These are phyloP conservation scores for Serpula lacrymans DNA, from an alignment of 768 basidiomycete genomes.

Conservation along the genomic window DNA sequence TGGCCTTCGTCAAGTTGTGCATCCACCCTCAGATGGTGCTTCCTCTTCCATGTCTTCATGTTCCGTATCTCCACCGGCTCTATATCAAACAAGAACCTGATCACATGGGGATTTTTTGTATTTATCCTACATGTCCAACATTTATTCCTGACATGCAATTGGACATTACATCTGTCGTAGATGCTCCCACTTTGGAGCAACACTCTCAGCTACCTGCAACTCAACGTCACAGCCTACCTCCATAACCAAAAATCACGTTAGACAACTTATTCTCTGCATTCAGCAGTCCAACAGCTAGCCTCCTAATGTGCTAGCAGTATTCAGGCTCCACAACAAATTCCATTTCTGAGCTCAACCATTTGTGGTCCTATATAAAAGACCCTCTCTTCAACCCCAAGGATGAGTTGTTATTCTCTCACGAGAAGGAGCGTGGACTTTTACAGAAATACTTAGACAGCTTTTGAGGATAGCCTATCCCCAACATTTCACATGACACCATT, in stretches of 20 bases:
- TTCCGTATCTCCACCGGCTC: no score
- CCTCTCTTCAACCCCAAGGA: not conserved
- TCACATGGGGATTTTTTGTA: slow-evolving; percentile 16
- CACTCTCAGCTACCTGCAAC: not conserved
- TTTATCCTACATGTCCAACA: slow-evolving; percentile 13
- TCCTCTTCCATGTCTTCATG: no score
- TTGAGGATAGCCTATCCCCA: slow-evolving; percentile 11
- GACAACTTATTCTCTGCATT: slow-evolving; percentile 12
- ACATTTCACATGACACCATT: slow-evolving; percentile 22
- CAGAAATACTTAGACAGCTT: slow-evolving; percentile 10
- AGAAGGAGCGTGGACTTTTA: slow-evolving; percentile 10
- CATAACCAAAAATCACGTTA: not conserved
- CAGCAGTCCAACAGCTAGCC: slow-evolving; percentile 8
- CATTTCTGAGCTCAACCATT: slow-evolving; percentile 23
- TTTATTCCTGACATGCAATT: slow-evolving; percentile 12
- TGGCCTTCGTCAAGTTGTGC: no score
- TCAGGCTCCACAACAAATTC: slow-evolving; percentile 12
- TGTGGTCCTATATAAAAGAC: slow-evolving; percentile 16
- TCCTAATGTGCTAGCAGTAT: not conserved
- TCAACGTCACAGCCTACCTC: not conserved
- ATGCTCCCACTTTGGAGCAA: not conserved
- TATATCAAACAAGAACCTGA: no score
- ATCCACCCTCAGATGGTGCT: no score
- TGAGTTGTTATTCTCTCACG: slow-evolving; percentile 18
- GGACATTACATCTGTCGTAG: slow-evolving; percentile 12